Evolutionary conservation across 2,329 filamentous ascomycete species (phyloP).

Genomic region (Pestalotiopsis sp.): DNA sequence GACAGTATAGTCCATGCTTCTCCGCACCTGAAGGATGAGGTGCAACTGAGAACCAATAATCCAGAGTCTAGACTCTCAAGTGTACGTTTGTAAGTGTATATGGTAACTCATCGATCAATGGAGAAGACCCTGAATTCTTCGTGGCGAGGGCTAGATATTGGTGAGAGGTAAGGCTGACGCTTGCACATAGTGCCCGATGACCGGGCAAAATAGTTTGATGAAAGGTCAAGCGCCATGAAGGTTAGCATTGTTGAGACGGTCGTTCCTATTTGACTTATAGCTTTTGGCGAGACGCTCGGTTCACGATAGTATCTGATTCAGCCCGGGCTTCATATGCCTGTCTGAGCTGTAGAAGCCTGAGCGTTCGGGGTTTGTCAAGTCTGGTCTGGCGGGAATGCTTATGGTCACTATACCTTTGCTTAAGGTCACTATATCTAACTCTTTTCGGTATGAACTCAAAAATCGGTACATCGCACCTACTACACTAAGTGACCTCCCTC

Average conservation of each 20-base stretch:
- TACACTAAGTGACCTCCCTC: too few relatives aligned
- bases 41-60: background rate
- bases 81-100: background rate
- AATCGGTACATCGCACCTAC: too few relatives aligned
- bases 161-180: constrained; percentile 2
- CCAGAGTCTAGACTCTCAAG: background rate
- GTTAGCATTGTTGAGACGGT: background rate
- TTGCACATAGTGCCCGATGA: background rate
- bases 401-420: too few relatives aligned
- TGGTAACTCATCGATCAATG: background rate
- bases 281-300: background rate
- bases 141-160: background rate
- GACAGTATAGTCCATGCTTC: background rate
- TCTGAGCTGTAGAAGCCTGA: background rate
- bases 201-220: background rate
- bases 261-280: background rate
- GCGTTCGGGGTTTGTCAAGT: background rate
- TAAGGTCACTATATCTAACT: too few relatives aligned
- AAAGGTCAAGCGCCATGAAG: background rate
- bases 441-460: too few relatives aligned
- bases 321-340: background rate
- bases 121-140: background rate
- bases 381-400: background rate
- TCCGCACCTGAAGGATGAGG: background rate
- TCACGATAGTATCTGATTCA: background rate